Evolutionary conservation across 495 filamentous ascomycete genomes (phyloP).

Genomic region (Xylaria nigripes): DNA sequence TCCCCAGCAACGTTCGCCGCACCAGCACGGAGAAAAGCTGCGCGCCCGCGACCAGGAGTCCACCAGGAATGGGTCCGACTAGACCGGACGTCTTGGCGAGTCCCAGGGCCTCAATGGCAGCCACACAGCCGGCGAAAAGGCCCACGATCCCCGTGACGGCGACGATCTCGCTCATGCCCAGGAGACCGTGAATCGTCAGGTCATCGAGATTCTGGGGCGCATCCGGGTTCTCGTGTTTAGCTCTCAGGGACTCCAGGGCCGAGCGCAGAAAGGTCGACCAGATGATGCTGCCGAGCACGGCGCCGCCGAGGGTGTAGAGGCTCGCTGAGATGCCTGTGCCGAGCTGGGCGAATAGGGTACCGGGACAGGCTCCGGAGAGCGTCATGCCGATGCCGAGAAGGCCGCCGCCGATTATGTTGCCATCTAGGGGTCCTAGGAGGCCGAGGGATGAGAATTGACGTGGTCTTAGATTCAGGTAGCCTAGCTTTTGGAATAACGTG

Average conservation of each 20-base stretch:
- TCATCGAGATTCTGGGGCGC: conserved; percentile 5
- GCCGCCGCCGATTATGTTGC: conserved; percentile 48
- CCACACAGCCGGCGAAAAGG: conserved; percentile 22
- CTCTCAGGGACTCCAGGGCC: conserved; percentile 6
- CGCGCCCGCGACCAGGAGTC: conserved; percentile 40
- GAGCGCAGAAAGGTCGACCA: conserved; percentile 28
- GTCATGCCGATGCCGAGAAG: conserved; percentile 49
- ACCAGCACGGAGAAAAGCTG: conserved; percentile 40
- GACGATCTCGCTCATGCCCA: conserved; percentile 21
- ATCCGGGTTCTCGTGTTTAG: conserved; percentile 1
- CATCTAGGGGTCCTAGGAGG: conserved; percentile 39
- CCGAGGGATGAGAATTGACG: conserved; percentile 30
- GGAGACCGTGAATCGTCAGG: conserved; percentile 26
- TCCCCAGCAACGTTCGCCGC: conserved; percentile 38
- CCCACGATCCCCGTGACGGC: conserved; percentile 26
- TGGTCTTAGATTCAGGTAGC: conserved; percentile 27
- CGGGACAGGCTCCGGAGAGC: conserved; percentile 48
- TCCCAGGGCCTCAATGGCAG: conserved; percentile 20
- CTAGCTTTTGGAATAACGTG: conserved; percentile 23
- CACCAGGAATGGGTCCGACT: conserved; percentile 35
- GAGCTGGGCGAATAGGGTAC: conserved; percentile 47
- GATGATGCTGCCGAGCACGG: conserved; percentile 35
- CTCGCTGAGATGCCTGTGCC: conserved; percentile 40
- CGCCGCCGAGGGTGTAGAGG: conserved; percentile 34
- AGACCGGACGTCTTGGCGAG: conserved; percentile 23